These are phyloP conservation scores for Aspergillus brunneoviolaceus DNA, from an alignment of 2,329 filamentous ascomycete species.

Conservation along the genomic window DNA sequence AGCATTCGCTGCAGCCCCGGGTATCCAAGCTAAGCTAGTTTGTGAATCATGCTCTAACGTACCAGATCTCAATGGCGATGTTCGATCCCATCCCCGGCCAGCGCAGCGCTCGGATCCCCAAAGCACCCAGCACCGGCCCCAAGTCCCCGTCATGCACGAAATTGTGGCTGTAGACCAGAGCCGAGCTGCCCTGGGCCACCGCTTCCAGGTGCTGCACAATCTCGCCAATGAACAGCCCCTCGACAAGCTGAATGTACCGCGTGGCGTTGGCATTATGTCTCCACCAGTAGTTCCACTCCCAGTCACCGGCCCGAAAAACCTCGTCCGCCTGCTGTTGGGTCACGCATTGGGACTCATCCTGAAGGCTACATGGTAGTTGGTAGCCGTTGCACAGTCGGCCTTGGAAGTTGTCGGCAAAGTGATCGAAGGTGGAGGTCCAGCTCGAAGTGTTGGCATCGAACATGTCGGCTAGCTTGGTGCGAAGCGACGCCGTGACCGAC, in stretches of 20 bases:
- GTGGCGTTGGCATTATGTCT: constrained; percentile 33
- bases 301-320: constrained; percentile 43
- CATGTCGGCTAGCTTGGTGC: constrained; percentile 31
- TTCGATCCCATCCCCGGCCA: constrained; percentile 44
- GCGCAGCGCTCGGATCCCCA: constrained; percentile 38
- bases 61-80: constrained; percentile 42
- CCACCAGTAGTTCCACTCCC: constrained; percentile 46
- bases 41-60: neutral
- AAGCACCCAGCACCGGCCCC: constrained; percentile 35
- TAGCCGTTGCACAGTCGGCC: constrained; percentile 43
- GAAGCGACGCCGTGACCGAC: constrained; percentile 30
- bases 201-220: constrained; percentile 33
- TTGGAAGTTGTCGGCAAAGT: constrained; percentile 45
- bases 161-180: constrained; percentile 34
- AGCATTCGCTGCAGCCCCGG: neutral
- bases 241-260: constrained; percentile 39
- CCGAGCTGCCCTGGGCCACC: constrained; percentile 23
- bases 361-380: constrained; percentile 32
- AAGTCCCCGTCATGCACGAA: constrained; percentile 44
- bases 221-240: constrained; percentile 41
- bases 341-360: constrained; percentile 31
- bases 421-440: constrained; percentile 40
- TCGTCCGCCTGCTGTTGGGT: constrained; percentile 33
- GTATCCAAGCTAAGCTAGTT: too few relatives aligned
- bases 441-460: constrained; percentile 29